Evolutionary conservation across 371 early-diverging fungal species (phyloP).

Genomic region (Coemansia sp.): DNA sequence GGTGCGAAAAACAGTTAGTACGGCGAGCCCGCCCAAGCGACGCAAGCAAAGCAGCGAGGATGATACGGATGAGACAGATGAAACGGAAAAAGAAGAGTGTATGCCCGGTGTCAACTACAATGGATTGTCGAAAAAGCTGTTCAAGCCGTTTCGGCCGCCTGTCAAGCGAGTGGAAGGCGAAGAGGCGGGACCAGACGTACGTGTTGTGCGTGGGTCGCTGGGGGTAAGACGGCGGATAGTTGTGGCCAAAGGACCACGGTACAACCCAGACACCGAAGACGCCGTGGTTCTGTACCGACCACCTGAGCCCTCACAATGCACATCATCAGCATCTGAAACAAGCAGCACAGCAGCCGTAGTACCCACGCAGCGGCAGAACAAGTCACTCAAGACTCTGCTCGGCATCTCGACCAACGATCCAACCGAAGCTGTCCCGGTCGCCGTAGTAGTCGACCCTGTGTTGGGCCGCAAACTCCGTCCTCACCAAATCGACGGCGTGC

Average conservation of each 20-base stretch:
- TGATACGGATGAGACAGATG: neutral
- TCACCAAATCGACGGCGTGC: slow-evolving; percentile 94
- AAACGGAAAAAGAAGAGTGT: slow-evolving; percentile 12
- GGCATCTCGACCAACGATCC: slow-evolving; percentile 18
- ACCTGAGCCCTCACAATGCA: slow-evolving; percentile 49
- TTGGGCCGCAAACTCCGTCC: slow-evolving; percentile 85
- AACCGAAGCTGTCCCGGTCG: slow-evolving; percentile 52
- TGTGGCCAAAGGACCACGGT: slow-evolving; percentile 63
- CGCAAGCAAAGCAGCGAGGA: neutral
- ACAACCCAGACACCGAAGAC: slow-evolving; percentile 82
- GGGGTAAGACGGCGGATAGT: slow-evolving; percentile 64
- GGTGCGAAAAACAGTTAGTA: slow-evolving; percentile 19
- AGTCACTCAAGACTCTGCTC: slow-evolving; percentile 55
- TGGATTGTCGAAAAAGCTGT: slow-evolving; percentile 49
- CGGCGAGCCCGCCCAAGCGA: neutral
- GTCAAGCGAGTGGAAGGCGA: slow-evolving; percentile 14
- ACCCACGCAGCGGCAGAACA: slow-evolving; percentile 49
- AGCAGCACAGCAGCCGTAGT: slow-evolving; percentile 53
- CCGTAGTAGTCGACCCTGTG: slow-evolving; percentile 82
- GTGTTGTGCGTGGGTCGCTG: slow-evolving; percentile 53
- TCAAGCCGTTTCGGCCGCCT: slow-evolving; percentile 54
- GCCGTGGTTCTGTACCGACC: slow-evolving; percentile 88
- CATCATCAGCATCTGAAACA: slow-evolving; percentile 33
- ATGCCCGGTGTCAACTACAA: slow-evolving; percentile 49
- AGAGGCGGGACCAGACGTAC: neutral